Evolutionary conservation across 2,329 filamentous ascomycete species (phyloP), one percentile per base, ranked within the genome.

Genomic region (Aspergillus sp.): DNA sequence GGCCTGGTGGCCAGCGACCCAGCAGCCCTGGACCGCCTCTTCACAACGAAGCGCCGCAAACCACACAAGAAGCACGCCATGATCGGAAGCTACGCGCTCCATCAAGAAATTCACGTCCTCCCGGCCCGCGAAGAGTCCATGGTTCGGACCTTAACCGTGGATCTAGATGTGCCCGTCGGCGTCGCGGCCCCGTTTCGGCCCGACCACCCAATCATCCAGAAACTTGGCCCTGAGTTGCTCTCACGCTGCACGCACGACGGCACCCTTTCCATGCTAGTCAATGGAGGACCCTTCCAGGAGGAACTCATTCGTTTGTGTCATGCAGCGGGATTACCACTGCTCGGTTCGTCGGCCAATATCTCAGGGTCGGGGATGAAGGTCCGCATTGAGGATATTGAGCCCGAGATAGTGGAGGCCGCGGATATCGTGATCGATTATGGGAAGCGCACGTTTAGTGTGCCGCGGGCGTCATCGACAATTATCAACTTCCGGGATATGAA

Each of bases 371-470:
- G 71, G 6, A 68, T 68, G 8, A 75, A 74, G 25, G 54, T 62
- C 42, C 8, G 30, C 57, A 0, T 63, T 71, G 3, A 50, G 70
- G 69, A 73, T 19, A 73, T 76, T 25, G 66, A 74, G 58, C 48
- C 56, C 2, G 72, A 75, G 39, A 66, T 75, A 39, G 30, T 54
- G 2, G 60, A 57, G 6, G 65, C 65, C 1, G 73, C 71, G 2
- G 68, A 75, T 65, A 63, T 76, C 3, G 64, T 73, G 6, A 60
- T 76, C 11, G 68, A 76, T 50, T 73, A 75, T 54, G 72, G 74
- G 8, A 57, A 65, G 39, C 64, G 68, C 42, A 66, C 68, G 41
- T 73, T 64, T 51, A 52, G 61, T n/a, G 21, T 64, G 15, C 69
- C 70, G 19, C 61, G 71, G 8, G 57, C 64, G 11, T 66, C 68